Conservation (phyloP, 2,329 filamentous ascomycete genomes). For the Microascus cirrosus region DNA sequence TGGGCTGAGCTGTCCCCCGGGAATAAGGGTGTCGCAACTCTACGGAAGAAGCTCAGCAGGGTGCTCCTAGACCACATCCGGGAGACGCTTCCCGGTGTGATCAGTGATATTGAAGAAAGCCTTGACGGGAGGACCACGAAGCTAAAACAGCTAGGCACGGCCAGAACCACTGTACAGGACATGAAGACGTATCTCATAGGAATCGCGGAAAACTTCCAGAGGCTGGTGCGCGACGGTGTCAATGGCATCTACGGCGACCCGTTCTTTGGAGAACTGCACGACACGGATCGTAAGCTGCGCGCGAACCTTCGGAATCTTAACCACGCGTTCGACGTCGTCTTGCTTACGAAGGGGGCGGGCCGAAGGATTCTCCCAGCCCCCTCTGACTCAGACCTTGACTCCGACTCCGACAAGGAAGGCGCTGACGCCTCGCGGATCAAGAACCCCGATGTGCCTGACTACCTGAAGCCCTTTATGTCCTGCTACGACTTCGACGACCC, state of each 20-base stretch:
- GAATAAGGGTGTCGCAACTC: conserved; percentile 16
- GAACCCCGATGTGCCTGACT: conserved; percentile 9
- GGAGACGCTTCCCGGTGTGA: conserved; percentile 14
- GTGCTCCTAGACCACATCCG: conserved; percentile 18
- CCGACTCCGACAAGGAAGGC: not conserved
- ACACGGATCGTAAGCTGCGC: conserved; percentile 14
- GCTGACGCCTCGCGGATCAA: not conserved
- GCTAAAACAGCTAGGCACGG: conserved; percentile 10
- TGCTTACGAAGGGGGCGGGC: conserved; percentile 13
- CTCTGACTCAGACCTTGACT: not conserved
- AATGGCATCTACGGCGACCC: conserved; percentile 18
- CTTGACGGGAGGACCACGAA: conserved; percentile 11
- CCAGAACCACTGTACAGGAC: conserved; percentile 12
- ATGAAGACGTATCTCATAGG: conserved; percentile 20
- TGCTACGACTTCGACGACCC: conserved; percentile 19
- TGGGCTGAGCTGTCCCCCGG: conserved; percentile 18
- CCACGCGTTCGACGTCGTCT: conserved; percentile 15
- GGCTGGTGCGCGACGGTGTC: conserved; percentile 15
- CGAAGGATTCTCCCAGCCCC: conserved; percentile 8
- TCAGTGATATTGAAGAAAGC: conserved; percentile 14
- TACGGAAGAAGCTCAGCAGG: conserved; percentile 21
- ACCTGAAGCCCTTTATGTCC: conserved; percentile 17
- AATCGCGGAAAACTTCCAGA: conserved; percentile 23
- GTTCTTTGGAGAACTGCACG: conserved; percentile 21
- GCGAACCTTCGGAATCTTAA: conserved; percentile 18